phyloP scores from a whole-genome alignment of 148 eudicot genomes.

The Amaranthus palmeri region DNA sequence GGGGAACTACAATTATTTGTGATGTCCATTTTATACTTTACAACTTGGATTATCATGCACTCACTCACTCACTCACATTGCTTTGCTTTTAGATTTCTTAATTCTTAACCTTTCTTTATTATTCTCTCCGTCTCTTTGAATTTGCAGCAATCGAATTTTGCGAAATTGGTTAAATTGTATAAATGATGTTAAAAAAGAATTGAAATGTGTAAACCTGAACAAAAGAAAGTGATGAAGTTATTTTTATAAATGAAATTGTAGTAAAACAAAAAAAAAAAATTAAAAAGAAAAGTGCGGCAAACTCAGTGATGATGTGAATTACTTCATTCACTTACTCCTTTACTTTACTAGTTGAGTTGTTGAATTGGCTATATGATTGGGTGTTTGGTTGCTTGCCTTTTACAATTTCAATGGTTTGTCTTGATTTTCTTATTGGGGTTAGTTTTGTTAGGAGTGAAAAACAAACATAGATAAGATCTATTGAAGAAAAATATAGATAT shows the following conservation, averaged over 20 bases:
- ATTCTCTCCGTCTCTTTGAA: too few relatives aligned
- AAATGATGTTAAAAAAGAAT: too few relatives aligned
- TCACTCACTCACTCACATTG: slow-evolving; percentile 11
- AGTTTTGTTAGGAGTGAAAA: background rate
- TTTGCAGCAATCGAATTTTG: too few relatives aligned
- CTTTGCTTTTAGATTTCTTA: background rate
- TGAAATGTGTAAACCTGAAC: too few relatives aligned
- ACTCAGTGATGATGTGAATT: too few relatives aligned
- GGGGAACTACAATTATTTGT: slow-evolving; percentile 11
- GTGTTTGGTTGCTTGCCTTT: slow-evolving; percentile 24
- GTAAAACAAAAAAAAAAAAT: too few relatives aligned
- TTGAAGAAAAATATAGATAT: too few relatives aligned
- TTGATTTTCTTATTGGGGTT: background rate
- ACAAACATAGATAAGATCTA: too few relatives aligned
- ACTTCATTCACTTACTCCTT: background rate
- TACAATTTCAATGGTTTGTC: slow-evolving; percentile 10
- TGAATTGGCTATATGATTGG: background rate
- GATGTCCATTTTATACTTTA: slow-evolving; percentile 10
- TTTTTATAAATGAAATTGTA: too few relatives aligned
- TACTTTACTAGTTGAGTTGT: background rate
- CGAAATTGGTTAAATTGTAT: too few relatives aligned
- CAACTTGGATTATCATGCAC: slow-evolving; percentile 24
- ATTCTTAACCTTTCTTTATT: background rate
- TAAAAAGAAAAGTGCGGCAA: too few relatives aligned
- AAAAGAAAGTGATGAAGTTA: too few relatives aligned